These are phyloP conservation scores for Phaeosphaeria sp. DNA, from an alignment of 2,329 filamentous ascomycete genomes.

Conservation along the genomic window DNA sequence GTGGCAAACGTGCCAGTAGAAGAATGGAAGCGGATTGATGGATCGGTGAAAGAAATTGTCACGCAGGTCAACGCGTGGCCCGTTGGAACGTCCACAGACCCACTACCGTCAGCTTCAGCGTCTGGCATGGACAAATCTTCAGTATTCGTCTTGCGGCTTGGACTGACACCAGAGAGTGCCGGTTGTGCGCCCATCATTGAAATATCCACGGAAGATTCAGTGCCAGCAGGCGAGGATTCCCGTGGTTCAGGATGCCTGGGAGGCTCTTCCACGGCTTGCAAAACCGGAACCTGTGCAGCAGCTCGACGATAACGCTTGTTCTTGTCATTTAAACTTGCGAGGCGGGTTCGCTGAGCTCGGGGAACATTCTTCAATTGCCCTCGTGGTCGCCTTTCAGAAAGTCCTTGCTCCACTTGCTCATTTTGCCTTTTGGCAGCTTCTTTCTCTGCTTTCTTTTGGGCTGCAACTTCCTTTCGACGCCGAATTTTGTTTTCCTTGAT, in stretches of 20 bases:
- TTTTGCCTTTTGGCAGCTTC: conserved; percentile 28
- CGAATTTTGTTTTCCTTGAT: conserved; percentile 25
- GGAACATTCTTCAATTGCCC: conserved; percentile 6
- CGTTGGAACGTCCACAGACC: too few species aligned
- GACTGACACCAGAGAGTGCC: conserved; percentile 4
- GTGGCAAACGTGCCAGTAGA: conserved; percentile 1
- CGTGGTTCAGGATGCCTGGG: background rate
- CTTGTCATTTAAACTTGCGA: conserved; percentile 38
- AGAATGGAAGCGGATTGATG: conserved; percentile 34
- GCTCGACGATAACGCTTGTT: conserved; percentile 25
- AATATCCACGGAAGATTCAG: conserved; percentile 13
- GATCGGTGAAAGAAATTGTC: conserved; percentile 20
- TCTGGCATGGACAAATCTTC: conserved; percentile 1
- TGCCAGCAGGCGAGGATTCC: conserved; percentile 6
- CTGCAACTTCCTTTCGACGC: conserved; percentile 17
- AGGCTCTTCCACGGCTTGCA: conserved; percentile 17
- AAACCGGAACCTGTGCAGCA: conserved; percentile 8
- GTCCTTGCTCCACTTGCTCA: conserved; percentile 21
- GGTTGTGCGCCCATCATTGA: conserved; percentile 15
- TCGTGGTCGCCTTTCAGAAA: conserved; percentile 12
- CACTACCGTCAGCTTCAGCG: background rate
- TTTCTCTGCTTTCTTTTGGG: conserved; percentile 23
- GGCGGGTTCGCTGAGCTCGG: conserved; percentile 24
- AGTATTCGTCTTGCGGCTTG: background rate
- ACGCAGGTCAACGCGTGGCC: background rate